phyloP scores from a whole-genome alignment of 2,329 filamentous ascomycete genomes.

The Cladosporium phlei region DNA sequence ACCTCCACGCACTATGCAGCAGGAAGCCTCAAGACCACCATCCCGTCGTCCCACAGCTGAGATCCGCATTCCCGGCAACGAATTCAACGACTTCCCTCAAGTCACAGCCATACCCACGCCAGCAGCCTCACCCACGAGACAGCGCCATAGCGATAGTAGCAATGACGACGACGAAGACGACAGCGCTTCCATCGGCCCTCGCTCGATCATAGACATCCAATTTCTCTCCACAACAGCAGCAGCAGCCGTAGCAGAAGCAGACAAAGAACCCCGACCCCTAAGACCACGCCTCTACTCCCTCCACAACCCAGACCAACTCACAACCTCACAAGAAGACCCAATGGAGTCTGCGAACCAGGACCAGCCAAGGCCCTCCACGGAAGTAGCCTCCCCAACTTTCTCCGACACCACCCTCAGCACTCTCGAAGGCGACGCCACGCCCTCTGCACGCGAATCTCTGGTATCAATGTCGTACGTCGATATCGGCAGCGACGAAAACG shows the following conservation, averaged over 20 bases:
- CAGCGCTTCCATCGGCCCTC: slow-evolving; percentile 4
- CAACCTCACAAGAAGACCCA: slow-evolving; percentile 15
- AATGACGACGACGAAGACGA: too few species aligned
- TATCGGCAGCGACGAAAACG: background rate
- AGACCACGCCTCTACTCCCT: slow-evolving; percentile 20
- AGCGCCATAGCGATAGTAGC: too few species aligned
- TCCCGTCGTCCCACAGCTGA: slow-evolving; percentile 1
- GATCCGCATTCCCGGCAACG: background rate
- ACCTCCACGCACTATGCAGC: background rate
- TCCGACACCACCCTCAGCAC: slow-evolving; percentile 30
- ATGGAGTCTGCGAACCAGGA: slow-evolving; percentile 12
- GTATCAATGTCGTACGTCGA: background rate
- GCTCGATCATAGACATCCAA: slow-evolving; percentile 8
- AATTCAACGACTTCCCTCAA: slow-evolving; percentile 6
- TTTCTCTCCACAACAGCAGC: slow-evolving; percentile 12
- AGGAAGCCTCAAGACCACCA: background rate
- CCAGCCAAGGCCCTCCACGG: slow-evolving; percentile 16
- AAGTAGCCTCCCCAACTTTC: slow-evolving; percentile 31
- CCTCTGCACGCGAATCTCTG: slow-evolving; percentile 15
- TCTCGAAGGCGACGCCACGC: slow-evolving; percentile 23
- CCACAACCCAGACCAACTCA: slow-evolving; percentile 14
- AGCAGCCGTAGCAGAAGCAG: too few species aligned
- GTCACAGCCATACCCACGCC: slow-evolving; percentile 6
- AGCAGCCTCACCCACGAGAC: background rate
- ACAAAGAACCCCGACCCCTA: slow-evolving; percentile 17